Percentiles rank a stretch among this genome's conserved stretches.
Conservation (phyloP, 257 asterid genomes). For the Ehretia macrophylla region DNA sequence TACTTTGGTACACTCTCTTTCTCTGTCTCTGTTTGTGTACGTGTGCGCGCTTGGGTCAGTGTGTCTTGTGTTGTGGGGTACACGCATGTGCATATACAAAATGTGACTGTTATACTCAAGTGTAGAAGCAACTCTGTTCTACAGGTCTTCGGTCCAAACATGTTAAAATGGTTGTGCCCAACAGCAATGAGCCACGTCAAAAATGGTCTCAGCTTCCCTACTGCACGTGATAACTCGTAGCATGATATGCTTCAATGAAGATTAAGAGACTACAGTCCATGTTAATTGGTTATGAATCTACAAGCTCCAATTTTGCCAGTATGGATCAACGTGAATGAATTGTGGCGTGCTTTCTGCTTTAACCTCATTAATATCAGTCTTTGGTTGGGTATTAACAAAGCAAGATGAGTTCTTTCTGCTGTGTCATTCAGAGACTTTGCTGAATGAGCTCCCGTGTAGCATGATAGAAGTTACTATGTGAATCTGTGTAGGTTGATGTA, state of each 20-base stretch:
- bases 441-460: too few relatives aligned
- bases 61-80: too few relatives aligned
- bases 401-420: too few relatives aligned
- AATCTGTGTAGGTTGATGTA: too few relatives aligned
- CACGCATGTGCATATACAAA: neutral
- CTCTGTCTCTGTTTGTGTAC: slow-evolving; percentile 17
- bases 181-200: slow-evolving; percentile 64
- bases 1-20: slow-evolving; percentile 46
- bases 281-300: neutral
- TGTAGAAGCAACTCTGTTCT: neutral
- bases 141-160: slow-evolving; percentile 81
- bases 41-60: neutral
- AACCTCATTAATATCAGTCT: too few relatives aligned
- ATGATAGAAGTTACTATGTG: too few relatives aligned
- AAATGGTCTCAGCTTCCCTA: slow-evolving; percentile 77
- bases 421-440: too few relatives aligned
- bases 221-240: slow-evolving; percentile 37
- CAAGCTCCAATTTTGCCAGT: neutral
- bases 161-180: slow-evolving; percentile 86
- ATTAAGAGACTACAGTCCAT: neutral
- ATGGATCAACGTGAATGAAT: too few relatives aligned
- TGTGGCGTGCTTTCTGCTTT: too few relatives aligned
- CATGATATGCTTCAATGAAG: neutral
- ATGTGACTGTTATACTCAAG: neutral
- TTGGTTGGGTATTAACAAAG: too few relatives aligned